phyloP scores from a whole-genome alignment of 2,329 filamentous ascomycete species.

The Calycina herbarum region DNA sequence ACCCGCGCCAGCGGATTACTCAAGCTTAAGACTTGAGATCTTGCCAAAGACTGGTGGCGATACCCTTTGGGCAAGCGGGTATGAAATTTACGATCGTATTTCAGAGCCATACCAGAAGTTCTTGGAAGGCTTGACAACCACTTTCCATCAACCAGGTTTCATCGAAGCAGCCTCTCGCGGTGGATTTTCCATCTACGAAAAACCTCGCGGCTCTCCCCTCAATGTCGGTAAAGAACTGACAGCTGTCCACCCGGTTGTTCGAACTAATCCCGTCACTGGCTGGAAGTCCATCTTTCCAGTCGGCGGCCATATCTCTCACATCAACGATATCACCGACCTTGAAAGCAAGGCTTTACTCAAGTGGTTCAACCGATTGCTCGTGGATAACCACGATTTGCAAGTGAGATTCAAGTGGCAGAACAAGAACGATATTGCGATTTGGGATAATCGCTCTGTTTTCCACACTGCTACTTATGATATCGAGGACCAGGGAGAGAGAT shows the following conservation, averaged over 20 bases:
- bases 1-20: slow-evolving; percentile 62
- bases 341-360: slow-evolving; percentile 51
- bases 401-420: slow-evolving; percentile 40
- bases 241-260: slow-evolving; percentile 54
- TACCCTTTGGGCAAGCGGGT: slow-evolving; percentile 67
- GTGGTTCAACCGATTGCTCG: slow-evolving; percentile 53
- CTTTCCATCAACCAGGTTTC: slow-evolving; percentile 52
- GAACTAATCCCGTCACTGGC: slow-evolving; percentile 47
- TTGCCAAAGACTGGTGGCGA: slow-evolving; percentile 36
- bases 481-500: slow-evolving; percentile 45
- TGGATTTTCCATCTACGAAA: slow-evolving; percentile 47
- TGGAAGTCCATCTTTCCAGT: slow-evolving; percentile 57
- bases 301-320: slow-evolving; percentile 50
- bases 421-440: slow-evolving; percentile 46
- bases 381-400: slow-evolving; percentile 58
- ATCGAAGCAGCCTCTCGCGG: slow-evolving; percentile 46
- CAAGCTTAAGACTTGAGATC: slow-evolving; percentile 32
- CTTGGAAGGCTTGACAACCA: slow-evolving; percentile 59
- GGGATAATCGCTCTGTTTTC: slow-evolving; percentile 57
- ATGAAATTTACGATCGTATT: slow-evolving; percentile 66
- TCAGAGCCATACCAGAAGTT: slow-evolving; percentile 56
- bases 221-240: slow-evolving; percentile 50
- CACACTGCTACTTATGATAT: slow-evolving; percentile 57
- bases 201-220: slow-evolving; percentile 48
- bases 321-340: slow-evolving; percentile 50